Percentiles rank a stretch among this genome's conserved stretches.
Evolutionary conservation across 2,329 filamentous ascomycete genomes (phyloP).

Genomic region (Fusarium tricinctum): DNA sequence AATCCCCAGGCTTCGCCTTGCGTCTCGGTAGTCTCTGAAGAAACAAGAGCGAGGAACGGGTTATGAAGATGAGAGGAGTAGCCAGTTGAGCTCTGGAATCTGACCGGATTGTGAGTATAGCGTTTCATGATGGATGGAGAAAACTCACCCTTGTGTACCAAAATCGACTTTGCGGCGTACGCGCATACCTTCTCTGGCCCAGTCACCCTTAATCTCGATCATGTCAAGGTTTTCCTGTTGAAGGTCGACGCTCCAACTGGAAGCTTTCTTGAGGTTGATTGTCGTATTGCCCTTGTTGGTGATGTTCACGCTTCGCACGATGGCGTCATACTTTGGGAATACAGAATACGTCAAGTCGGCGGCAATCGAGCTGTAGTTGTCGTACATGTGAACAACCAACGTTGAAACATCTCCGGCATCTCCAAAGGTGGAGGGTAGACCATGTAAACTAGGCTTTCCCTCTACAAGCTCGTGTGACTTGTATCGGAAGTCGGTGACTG

Average conservation of each 20-base stretch:
- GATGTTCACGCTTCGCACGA: conserved; percentile 72
- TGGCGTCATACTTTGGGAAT: conserved; percentile 72
- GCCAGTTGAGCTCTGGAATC: conserved; percentile 72
- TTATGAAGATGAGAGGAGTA: conserved; percentile 76
- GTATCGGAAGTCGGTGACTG: conserved; percentile 71
- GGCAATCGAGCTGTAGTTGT: conserved; percentile 69
- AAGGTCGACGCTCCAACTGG: conserved; percentile 73
- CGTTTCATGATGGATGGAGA: accelerated
- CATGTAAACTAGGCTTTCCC: conserved; percentile 69
- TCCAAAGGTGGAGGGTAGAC: conserved; percentile 73
- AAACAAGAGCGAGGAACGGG: conserved; percentile 71
- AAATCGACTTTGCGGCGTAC: conserved; percentile 69
- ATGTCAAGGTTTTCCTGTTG: conserved; percentile 73
- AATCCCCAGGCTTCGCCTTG: conserved; percentile 75
- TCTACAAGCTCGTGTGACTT: conserved; percentile 66
- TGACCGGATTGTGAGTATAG: conserved; percentile 39
- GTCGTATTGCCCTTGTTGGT: conserved; percentile 69
- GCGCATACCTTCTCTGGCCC: conserved; percentile 70
- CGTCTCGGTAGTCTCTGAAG: conserved; percentile 70
- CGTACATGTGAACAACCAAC: conserved; percentile 70
- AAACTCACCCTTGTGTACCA: conserved; percentile 65
- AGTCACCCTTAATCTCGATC: conserved; percentile 73
- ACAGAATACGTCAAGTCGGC: conserved; percentile 74
- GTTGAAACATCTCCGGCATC: conserved; percentile 69
- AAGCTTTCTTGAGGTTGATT: conserved; percentile 68